Evolutionary conservation across 768 basidiomycete genomes (phyloP), one percentile per base, ranked within the genome.

Genomic region (Podaxis rugospora): DNA sequence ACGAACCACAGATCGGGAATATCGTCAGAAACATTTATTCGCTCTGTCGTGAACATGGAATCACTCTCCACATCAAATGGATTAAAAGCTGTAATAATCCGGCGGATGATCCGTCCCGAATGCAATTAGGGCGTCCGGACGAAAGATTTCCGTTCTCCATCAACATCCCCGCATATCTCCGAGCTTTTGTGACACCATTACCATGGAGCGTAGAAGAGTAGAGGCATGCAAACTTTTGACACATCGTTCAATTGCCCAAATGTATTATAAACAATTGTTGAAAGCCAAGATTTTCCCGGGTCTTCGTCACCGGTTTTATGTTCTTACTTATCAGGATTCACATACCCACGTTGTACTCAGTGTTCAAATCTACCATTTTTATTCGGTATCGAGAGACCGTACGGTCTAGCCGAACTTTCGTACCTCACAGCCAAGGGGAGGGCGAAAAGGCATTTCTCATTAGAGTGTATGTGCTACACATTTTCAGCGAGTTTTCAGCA

Each of bases 71-170:
- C 10, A 64, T 70, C 1, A 53, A 55, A 23, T 79, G 70, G 66
- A 65, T 79, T 10, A 57, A 67, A n/a, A 71, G 71, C 1, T 62
- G 67, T 36, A 64, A 66, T 2, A 78, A 78, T 64, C 65, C 68
- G 0, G 75, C 76, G 2, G 77, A 78, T 62, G 66, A 51, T 9
- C 72, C 75, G 0, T 76, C 74, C 4, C 14, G 75, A 5, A 23
- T 60, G 23, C 32, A 13, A 21, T 36, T 18, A 2, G n/a, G 18
- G 2, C 32, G 37, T 14, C 7, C 35, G 23, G 36, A 36, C 13
- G 71, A 71, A 0, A 53, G 55, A 3, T 72, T 68, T 32, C 66
- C 66, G 1, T 61, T 59, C 1, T 39, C 57, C 11, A 59, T 55
- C 5, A 35, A 42, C 2, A 59, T 65, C 21, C 64, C 64, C 3